Percentiles rank a stretch among this genome's conserved stretches.
Conservation (phyloP, 2,329 filamentous ascomycete species). For the Teratosphaeriaceae sp. region DNA sequence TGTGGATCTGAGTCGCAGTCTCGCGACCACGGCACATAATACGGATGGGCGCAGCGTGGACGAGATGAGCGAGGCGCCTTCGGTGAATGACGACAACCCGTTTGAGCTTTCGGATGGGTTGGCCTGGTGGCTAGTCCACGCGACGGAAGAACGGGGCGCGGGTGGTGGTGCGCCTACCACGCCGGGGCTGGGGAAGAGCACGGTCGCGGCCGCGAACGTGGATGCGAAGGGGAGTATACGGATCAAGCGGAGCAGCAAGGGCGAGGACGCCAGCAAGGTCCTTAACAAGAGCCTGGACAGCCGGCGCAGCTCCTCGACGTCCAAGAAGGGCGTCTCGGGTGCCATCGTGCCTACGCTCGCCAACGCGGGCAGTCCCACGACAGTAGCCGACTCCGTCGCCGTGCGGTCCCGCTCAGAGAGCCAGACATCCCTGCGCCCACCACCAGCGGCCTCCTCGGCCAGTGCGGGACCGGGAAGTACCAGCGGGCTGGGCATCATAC, state of each 20-base stretch:
- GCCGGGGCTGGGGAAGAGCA: conserved; percentile 83
- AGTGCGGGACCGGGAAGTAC: not conserved
- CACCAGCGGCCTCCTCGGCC: not conserved
- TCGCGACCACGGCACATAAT: conserved; percentile 38
- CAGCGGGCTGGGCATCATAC: conserved; percentile 16
- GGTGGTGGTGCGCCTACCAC: conserved; percentile 79
- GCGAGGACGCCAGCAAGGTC: conserved; percentile 42
- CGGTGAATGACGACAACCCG: conserved; percentile 83
- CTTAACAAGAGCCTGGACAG: conserved; percentile 82
- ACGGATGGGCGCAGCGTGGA: conserved; percentile 38
- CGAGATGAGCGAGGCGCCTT: conserved; percentile 48
- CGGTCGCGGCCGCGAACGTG: conserved; percentile 79
- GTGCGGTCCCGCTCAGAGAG: conserved; percentile 25
- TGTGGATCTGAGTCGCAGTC: conserved; percentile 66
- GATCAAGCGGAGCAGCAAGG: conserved; percentile 37
- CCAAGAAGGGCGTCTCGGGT: conserved; percentile 61
- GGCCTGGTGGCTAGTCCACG: conserved; percentile 94
- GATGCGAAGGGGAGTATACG: conserved; percentile 68
- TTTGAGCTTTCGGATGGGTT: conserved; percentile 94
- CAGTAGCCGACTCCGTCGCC: not conserved
- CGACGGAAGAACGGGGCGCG: conserved; percentile 70
- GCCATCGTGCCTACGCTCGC: conserved; percentile 12
- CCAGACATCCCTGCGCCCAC: conserved; percentile 18
- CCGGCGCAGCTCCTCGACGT: conserved; percentile 78
- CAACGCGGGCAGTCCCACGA: conserved; percentile 6